Conservation (phyloP, 768 basidiomycete genomes). For the Hericium coralloides region DNA sequence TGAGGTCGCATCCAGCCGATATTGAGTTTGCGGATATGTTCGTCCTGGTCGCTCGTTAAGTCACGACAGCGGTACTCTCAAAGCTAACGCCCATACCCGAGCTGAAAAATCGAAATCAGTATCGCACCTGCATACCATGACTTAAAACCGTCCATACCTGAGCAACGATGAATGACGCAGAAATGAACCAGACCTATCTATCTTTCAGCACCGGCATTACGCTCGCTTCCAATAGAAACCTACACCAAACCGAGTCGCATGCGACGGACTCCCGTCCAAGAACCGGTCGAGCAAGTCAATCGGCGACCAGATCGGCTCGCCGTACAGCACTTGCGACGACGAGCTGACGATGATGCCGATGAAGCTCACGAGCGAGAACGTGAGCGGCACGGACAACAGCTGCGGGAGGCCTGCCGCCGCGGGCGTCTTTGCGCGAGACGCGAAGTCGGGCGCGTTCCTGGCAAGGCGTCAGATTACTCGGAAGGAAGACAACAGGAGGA, state of each 20-base stretch:
- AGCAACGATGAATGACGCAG: slow-evolving; percentile 70
- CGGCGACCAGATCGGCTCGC: slow-evolving; percentile 72
- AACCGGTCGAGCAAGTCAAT: slow-evolving; percentile 63
- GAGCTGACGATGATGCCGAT: slow-evolving; percentile 79
- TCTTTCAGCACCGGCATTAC: background rate
- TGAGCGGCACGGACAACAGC: slow-evolving; percentile 60
- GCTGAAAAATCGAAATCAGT: no score
- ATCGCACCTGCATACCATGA: background rate
- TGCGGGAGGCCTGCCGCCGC: slow-evolving; percentile 57
- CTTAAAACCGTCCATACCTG: slow-evolving; percentile 33
- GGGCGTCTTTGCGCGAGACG: slow-evolving; percentile 49
- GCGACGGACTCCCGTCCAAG: slow-evolving; percentile 52
- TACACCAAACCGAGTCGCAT: slow-evolving; percentile 61
- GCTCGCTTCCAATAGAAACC: slow-evolving; percentile 8
- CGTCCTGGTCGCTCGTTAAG: slow-evolving; percentile 33
- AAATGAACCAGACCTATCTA: slow-evolving; percentile 64
- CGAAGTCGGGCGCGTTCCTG: slow-evolving; percentile 72
- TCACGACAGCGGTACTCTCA: background rate
- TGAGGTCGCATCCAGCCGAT: slow-evolving; percentile 77
- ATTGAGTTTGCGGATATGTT: slow-evolving; percentile 81
- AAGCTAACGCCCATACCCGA: background rate
- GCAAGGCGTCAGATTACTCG: slow-evolving; percentile 1
- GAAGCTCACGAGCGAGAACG: slow-evolving; percentile 68
- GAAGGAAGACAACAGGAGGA: slow-evolving; percentile 1
- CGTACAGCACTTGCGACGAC: slow-evolving; percentile 66